Conservation (phyloP, 208 protist species). For the Giardia duodenalis region DNA sequence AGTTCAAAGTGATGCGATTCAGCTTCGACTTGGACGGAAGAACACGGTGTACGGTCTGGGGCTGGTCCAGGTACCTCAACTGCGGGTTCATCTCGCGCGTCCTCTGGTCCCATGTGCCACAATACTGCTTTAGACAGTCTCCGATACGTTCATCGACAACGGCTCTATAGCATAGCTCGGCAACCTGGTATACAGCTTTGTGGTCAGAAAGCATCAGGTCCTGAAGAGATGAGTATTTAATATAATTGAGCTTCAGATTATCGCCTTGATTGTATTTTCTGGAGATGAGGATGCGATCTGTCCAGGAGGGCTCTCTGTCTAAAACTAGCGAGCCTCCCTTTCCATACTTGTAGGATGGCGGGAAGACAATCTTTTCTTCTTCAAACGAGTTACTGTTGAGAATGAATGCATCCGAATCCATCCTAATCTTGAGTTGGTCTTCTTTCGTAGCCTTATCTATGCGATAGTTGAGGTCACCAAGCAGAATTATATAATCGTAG, state of each 20-base stretch:
- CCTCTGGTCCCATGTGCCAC: background rate
- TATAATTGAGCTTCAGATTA: background rate
- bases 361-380: background rate
- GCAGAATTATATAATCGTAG: background rate
- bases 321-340: background rate
- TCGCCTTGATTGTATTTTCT: background rate
- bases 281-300: conserved; percentile 2
- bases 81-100: background rate
- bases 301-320: background rate
- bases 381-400: background rate
- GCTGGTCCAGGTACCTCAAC: background rate
- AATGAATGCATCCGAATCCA: background rate
- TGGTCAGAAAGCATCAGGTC: background rate
- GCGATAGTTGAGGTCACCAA: background rate
- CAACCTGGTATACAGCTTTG: background rate
- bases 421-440: background rate
- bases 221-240: background rate
- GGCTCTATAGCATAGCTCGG: background rate
- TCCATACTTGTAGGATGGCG: background rate
- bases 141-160: background rate
- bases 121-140: background rate
- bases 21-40: background rate
- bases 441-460: background rate
- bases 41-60: background rate
- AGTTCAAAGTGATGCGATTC: background rate